Conservation (phyloP, 352 stramenopile species). For the Pythium inflatum region DNA sequence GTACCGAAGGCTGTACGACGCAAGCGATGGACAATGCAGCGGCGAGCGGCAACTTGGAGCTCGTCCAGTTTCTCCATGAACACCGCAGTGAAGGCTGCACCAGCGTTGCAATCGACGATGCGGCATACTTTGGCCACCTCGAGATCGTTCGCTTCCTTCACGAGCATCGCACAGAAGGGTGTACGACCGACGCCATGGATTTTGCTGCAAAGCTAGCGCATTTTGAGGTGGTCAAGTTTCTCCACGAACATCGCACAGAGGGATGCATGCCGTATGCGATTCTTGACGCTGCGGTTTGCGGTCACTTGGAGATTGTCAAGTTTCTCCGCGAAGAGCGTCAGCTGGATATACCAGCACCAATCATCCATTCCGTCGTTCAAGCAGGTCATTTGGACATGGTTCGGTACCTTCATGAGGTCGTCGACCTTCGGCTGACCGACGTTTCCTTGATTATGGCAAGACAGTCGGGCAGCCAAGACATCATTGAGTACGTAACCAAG, state of each 20-base stretch:
- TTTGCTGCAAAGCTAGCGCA: background rate
- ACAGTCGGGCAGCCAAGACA: too few species aligned
- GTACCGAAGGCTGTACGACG: background rate
- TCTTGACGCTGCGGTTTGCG: background rate
- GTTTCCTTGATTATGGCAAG: too few species aligned
- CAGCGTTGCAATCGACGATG: background rate
- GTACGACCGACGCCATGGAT: background rate
- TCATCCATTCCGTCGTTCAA: background rate
- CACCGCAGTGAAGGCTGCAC: background rate
- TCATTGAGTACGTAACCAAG: too few species aligned
- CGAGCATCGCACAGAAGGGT: background rate
- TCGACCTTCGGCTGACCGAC: too few species aligned
- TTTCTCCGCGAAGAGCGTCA: background rate
- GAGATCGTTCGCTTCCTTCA: background rate
- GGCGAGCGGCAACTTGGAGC: background rate
- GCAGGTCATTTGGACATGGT: background rate
- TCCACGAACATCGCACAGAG: background rate
- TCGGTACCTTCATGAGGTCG: background rate
- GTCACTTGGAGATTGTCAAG: background rate
- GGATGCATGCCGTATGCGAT: background rate
- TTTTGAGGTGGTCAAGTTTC: background rate
- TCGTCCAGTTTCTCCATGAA: background rate
- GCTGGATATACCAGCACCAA: too few species aligned
- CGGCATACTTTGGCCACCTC: background rate
- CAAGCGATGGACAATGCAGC: background rate